Evolutionary conservation across 2,329 filamentous ascomycete genomes (phyloP).

Genomic region (Gaeumannomyces sp.): DNA sequence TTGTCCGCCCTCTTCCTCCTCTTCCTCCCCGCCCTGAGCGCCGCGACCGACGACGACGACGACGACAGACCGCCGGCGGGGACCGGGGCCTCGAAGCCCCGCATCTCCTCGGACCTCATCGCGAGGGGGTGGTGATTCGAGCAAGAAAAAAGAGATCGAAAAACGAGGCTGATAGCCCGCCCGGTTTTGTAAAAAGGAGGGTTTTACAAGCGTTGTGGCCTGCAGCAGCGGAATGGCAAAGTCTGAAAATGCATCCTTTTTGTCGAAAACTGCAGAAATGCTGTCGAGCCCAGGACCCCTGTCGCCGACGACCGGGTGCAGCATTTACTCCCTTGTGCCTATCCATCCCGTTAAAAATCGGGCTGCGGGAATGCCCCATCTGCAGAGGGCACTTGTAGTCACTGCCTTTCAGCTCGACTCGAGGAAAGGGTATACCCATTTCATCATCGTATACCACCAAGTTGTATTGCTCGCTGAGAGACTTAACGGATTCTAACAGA

Average conservation of each 20-base stretch:
- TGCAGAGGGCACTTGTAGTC: too few relatives aligned
- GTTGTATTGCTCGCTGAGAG: neutral
- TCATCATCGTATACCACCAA: neutral
- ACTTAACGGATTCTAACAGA: neutral
- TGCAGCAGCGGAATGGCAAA: neutral
- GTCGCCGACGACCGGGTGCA: neutral
- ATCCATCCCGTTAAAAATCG: too few relatives aligned
- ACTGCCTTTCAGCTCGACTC: neutral
- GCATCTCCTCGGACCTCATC: neutral
- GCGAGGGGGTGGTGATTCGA: neutral
- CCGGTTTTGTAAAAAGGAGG: too few relatives aligned
- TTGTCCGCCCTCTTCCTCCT: neutral
- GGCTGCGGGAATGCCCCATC: too few relatives aligned
- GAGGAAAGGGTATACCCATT: neutral
- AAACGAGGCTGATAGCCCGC: neutral
- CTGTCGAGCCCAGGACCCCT: neutral
- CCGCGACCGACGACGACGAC: neutral
- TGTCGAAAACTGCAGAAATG: neutral
- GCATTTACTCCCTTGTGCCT: too few relatives aligned
- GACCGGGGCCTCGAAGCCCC: neutral
- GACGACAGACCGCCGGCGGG: neutral
- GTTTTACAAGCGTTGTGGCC: too few relatives aligned
- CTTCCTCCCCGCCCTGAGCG: neutral
- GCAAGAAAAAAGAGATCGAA: neutral
- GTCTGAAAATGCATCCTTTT: neutral